Base-by-base conservation (phyloP, 805 yeast genomes). In the Nematodospora valgi region DNA sequence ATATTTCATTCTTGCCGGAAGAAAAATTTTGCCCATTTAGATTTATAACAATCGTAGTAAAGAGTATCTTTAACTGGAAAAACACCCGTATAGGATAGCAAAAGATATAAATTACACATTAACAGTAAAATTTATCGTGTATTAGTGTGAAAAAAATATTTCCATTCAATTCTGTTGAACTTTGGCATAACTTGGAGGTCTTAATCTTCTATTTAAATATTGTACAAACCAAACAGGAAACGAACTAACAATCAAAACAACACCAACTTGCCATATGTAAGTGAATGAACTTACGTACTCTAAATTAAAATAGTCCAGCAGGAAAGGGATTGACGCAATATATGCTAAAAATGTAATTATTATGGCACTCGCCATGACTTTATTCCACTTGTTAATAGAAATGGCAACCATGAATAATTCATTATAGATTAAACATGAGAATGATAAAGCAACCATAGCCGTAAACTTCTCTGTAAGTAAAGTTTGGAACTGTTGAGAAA, bases 171-270 rank as follows among this genome's bases (percentile, higher is more conserved):
- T 81, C 41, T 85, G 93, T 57, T 89, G 98, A 27, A 93, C 98
- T 58, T 93, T 93, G 6, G 97, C 97, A 58, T 93, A 93, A 52
- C 86, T 87, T 21, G 98, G 98, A 3, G 98, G 98, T 47, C 88
- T 77, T 38, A 93, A 58, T 42, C 69, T 78, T 44, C 95, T 73
- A 52, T 82, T 79, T 12, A 91, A 64, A 4, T 84, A 70, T 58
- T 86, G 86, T 3, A 81, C 80, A 2, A 82, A 64, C 96, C 96
- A 91, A 2, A 91, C 94, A 0, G 98, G 98, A 23, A 87, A 59
- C 38, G 91, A 66, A 5, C 96, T 82, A 4, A 86, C 63, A 0
- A 77, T 68, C 26, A 89, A 60, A 9, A 86, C 80, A 6, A 82
- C 63, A 2, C 70, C 58, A 5, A 76, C 58, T 53, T 85, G 89